Evolutionary conservation across 2,329 filamentous ascomycete genomes (phyloP).

Genomic region (Drechslera avenae): DNA sequence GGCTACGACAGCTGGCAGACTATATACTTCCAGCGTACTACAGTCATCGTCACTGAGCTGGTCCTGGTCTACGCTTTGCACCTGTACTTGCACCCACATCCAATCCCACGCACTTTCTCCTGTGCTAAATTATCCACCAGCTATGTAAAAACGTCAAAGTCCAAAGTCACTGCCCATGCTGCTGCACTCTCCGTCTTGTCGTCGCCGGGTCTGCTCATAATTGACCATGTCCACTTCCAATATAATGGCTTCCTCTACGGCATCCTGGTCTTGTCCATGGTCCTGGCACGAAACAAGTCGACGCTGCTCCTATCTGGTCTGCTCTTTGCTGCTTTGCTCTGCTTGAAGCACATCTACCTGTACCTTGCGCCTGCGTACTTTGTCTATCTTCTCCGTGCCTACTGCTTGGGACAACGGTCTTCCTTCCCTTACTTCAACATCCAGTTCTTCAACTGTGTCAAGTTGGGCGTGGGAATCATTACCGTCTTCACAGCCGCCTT

Average conservation of each 20-base stretch:
- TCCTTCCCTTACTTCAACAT: slow-evolving; percentile 71
- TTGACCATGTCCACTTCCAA: slow-evolving; percentile 98
- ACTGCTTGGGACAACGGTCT: slow-evolving; percentile 81
- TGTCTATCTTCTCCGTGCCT: slow-evolving; percentile 84
- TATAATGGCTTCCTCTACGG: slow-evolving; percentile 99
- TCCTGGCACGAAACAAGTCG: slow-evolving; percentile 75
- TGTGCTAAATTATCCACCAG: slow-evolving; percentile 51
- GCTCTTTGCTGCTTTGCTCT: slow-evolving; percentile 82
- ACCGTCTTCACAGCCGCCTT: slow-evolving; percentile 80
- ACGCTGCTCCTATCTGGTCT: slow-evolving; percentile 79
- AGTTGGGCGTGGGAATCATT: slow-evolving; percentile 75
- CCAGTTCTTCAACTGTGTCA: slow-evolving; percentile 77
- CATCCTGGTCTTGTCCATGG: slow-evolving; percentile 82
- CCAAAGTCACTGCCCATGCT: slow-evolving; percentile 80
- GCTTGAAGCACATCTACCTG: slow-evolving; percentile 97
- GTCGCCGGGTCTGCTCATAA: slow-evolving; percentile 91
- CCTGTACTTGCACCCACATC: slow-evolving; percentile 58
- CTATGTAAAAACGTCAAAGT: slow-evolving; percentile 75
- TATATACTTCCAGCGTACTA: slow-evolving; percentile 87
- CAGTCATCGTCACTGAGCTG: slow-evolving; percentile 84
- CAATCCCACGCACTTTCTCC: neutral
- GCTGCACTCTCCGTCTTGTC: slow-evolving; percentile 87
- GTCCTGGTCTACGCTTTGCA: slow-evolving; percentile 83
- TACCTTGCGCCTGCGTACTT: slow-evolving; percentile 97
- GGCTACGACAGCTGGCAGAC: slow-evolving; percentile 92